Base-by-base conservation (phyloP, 73 alveolate genomes). In the Strombidium stylifer region DNA sequence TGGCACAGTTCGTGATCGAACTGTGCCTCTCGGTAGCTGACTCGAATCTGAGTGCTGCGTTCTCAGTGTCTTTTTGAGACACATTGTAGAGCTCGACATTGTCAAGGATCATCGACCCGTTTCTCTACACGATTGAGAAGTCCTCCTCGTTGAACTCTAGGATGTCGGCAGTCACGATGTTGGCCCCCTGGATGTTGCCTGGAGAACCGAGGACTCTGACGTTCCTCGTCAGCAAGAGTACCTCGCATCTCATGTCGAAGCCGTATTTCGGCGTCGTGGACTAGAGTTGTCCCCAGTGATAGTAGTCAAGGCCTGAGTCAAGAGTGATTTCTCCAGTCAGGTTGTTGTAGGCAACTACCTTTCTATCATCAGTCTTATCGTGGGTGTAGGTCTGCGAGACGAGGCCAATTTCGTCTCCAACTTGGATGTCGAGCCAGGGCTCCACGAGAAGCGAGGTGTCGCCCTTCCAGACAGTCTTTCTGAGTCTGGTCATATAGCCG, bases 111-210 rank as follows among this genome's bases (percentile, higher is more conserved):
- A 58, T 59, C 5, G 20, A 2, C 16, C 73, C 73, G 15, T 10
- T 1, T 59, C 73, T 15, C 8, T 41, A 40, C 35, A 12, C 18
- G 1, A 39, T 54, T 11, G 44, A 10, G n/a, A n/a, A n/a, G n/a
- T n/a, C n/a, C 32, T 71, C 44, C 16, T 1, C 58, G 57, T 44
- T 16, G 2, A 27, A 24, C 42, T 37, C 73, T 1, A 40, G 21
- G 59, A 39, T 45, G 27, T 74, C 79, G 37, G 69, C 31, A 4
- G 87, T 74, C 8, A 74, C 71, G 0, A 74, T 37, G 19, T 74
- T 68, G 37, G 62, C 56, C 31, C 87, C 87, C 10, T 50, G 47
- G n/a, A 47, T n/a, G n/a, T n/a, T 73, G 0, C 12, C 47, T 15
- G 60, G 53, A 5, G 53, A 31, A 1, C 79, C 80, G 27, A 24